phyloP scores from a whole-genome alignment of 1,139 yeast species.

The Sugiyamaella paludigena region DNA sequence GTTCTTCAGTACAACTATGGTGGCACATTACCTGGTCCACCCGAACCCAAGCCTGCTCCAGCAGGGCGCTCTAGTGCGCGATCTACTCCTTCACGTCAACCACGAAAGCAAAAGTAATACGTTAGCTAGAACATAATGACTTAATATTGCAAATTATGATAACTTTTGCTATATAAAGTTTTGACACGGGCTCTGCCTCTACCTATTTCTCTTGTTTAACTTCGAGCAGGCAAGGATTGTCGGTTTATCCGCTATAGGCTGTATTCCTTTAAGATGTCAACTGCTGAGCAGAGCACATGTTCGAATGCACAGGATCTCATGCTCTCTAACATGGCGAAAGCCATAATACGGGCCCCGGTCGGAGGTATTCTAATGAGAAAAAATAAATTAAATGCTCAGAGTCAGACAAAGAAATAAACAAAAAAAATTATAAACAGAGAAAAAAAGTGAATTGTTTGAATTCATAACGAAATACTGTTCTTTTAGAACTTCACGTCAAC shows the following conservation, averaged over 20 bases:
- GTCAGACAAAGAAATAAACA: background rate
- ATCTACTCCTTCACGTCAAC: conserved; percentile 13
- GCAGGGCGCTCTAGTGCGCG: conserved; percentile 17
- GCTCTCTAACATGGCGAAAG: too few species aligned
- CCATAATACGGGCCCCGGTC: too few species aligned
- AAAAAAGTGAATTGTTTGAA: too few species aligned
- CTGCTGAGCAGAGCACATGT: too few species aligned
- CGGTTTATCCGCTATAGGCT: too few species aligned
- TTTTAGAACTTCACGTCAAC: conserved; percentile 51
- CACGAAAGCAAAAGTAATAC: conserved; percentile 6
- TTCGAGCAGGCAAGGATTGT: too few species aligned
- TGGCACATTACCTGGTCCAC: conserved; percentile 68
- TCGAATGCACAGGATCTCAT: too few species aligned
- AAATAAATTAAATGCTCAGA: conserved; percentile 1
- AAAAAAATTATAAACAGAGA: background rate
- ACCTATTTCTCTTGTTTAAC: conserved; percentile 1
- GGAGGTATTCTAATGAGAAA: background rate
- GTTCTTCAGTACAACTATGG: conserved; percentile 69
- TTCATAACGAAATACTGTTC: too few species aligned
- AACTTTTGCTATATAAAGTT: background rate
- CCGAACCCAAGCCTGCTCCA: conserved; percentile 34
- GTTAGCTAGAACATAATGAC: background rate
- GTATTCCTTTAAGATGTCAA: too few species aligned
- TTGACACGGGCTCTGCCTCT: conserved; percentile 2
- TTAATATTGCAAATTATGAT: background rate